A percentile compares a stretch with the other conserved stretches of the same genome.
Conservation (phyloP, 352 stramenopile genomes). For the Globisporangium perplexum region DNA sequence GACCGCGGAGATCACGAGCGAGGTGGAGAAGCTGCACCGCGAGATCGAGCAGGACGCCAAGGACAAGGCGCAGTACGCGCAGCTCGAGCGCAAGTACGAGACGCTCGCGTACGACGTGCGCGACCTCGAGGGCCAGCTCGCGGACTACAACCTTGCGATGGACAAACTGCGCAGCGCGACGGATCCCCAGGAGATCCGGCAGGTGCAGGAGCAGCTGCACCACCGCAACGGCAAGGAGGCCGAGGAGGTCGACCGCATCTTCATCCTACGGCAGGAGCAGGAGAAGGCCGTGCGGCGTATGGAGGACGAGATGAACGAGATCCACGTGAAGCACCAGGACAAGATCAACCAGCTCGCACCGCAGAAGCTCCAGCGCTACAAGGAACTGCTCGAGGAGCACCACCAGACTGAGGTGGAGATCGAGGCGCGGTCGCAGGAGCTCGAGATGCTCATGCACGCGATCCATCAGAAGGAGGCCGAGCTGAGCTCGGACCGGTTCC, state of each 20-base stretch:
- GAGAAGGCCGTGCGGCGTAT: conserved; percentile 55
- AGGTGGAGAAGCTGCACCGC: conserved; percentile 75
- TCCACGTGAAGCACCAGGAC: conserved; percentile 74
- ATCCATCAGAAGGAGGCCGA: conserved; percentile 77
- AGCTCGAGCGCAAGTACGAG: conserved; percentile 77
- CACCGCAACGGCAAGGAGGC: conserved; percentile 80
- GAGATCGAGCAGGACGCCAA: conserved; percentile 86
- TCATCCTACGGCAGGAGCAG: conserved; percentile 86
- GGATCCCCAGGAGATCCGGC: conserved; percentile 56
- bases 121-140: conserved; percentile 87
- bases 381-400: conserved; percentile 66
- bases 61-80: conserved; percentile 88
- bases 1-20: conserved; percentile 78
- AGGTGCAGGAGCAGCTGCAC: conserved; percentile 63
- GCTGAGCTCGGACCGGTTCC: conserved; percentile 56
- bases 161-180: conserved; percentile 84
- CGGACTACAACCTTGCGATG: conserved; percentile 93
- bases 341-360: conserved; percentile 89
- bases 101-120: conserved; percentile 60
- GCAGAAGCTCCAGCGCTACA: conserved; percentile 81
- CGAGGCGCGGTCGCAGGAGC: conserved; percentile 54
- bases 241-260: conserved; percentile 86
- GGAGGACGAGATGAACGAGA: conserved; percentile 73
- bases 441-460: conserved; percentile 67
- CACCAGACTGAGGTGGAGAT: conserved; percentile 70